Evolutionary conservation across 768 basidiomycete genomes (phyloP).

Genomic region (Tulasnella sp.): DNA sequence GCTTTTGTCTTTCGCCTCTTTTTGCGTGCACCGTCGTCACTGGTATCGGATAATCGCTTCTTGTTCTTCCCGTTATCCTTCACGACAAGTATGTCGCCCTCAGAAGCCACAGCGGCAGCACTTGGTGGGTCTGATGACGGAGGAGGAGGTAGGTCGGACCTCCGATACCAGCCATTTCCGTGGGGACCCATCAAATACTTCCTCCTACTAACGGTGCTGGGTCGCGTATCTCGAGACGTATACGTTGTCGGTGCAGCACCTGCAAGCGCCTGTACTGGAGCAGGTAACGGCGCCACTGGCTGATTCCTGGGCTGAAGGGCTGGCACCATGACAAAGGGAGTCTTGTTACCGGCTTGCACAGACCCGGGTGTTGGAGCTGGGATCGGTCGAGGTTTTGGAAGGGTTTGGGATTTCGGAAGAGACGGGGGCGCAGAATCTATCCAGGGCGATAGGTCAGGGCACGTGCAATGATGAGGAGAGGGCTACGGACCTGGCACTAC

Average conservation of each 20-base stretch:
- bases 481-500: neutral
- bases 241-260: neutral
- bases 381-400: neutral
- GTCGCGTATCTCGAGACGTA: neutral
- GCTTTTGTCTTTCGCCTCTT: slow-evolving; percentile 7
- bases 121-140: neutral
- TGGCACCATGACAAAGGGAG: slow-evolving; percentile 3
- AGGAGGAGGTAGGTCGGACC: slow-evolving; percentile 1
- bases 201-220: neutral
- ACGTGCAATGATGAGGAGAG: neutral
- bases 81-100: neutral
- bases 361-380: neutral
- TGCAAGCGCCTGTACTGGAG: neutral
- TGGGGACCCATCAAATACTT: neutral
- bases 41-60: neutral
- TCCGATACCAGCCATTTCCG: slow-evolving; percentile 9
- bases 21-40: neutral
- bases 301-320: slow-evolving; percentile 7
- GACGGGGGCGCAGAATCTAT: neutral
- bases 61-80: neutral
- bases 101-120: neutral
- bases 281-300: neutral
- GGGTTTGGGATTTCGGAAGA: neutral
- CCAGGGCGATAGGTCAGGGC: neutral
- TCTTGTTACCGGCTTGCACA: neutral